Evolutionary conservation across 2,329 filamentous ascomycete species (phyloP).

Genomic region (Aspergillus ibericus): DNA sequence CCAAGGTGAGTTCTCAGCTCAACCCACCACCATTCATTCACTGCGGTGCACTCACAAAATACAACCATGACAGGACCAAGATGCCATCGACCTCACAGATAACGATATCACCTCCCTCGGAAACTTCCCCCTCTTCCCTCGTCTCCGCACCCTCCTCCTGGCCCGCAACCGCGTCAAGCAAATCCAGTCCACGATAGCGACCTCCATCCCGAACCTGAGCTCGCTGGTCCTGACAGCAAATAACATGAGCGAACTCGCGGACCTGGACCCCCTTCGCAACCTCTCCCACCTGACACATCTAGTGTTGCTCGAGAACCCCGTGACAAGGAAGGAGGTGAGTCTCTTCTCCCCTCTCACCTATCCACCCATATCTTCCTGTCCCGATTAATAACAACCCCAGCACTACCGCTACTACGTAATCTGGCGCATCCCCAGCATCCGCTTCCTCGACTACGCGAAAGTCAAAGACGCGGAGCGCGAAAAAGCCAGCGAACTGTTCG

Average conservation of each 20-base stretch:
- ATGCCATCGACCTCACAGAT: slow-evolving; percentile 97
- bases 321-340: slow-evolving; percentile 85
- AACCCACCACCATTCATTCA: neutral
- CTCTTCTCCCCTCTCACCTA: neutral
- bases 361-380: neutral
- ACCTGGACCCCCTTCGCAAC: slow-evolving; percentile 74
- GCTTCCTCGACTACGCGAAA: slow-evolving; percentile 90
- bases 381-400: slow-evolving; percentile 54
- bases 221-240: slow-evolving; percentile 84
- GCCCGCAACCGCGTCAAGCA: slow-evolving; percentile 83
- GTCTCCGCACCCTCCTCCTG: slow-evolving; percentile 82
- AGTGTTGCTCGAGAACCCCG: slow-evolving; percentile 81
- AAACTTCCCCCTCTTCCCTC: slow-evolving; percentile 90
- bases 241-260: slow-evolving; percentile 77
- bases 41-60: neutral
- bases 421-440: slow-evolving; percentile 78
- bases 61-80: slow-evolving; percentile 70
- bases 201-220: slow-evolving; percentile 75
- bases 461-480: slow-evolving; percentile 83
- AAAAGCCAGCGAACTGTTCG: slow-evolving; percentile 78
- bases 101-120: slow-evolving; percentile 88
- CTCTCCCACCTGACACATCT: slow-evolving; percentile 75
- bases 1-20: slow-evolving; percentile 64
- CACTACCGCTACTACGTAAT: slow-evolving; percentile 91
- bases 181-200: slow-evolving; percentile 74